Evolutionary conservation across 345 rosid genomes (phyloP), one percentile per base, ranked within the genome.

Genomic region (Eucalyptus fibrosa): DNA sequence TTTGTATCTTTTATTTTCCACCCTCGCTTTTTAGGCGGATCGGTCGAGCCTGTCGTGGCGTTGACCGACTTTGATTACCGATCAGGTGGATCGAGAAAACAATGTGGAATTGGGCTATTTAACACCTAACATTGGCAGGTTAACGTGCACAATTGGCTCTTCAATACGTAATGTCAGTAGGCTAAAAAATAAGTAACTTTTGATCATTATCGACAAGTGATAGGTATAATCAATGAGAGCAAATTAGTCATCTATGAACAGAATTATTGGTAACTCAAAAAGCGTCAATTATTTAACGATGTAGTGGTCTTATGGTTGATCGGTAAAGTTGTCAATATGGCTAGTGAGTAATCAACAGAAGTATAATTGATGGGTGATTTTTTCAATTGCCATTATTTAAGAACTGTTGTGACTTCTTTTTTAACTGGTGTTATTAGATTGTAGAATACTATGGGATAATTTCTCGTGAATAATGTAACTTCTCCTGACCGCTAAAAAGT

Each of bases 251-350:
- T 62, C 1, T 12, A 28, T 62, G 34, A 7, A 62, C 1, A 62
- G 3, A 30, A 62, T 62, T 30, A 62, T 12, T 0, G 32, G 1
- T 62, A 28, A 28, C 4, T 62, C 69, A 7, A 56, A 56, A 56
- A 5, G 30, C 11, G 3, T 56, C 3, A 0, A 56, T 24, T 9
- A 24, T 56, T 24, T 26, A 0, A 10, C 0, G 21, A 56, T 56
- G 7, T 56, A 26, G 13, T 24, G 7, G 4, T 23, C 14, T 23
- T 11, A 5, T 0, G 0, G 0, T 56, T 56, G 62, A 56, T 56
- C 2, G 3, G 30, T 30, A 56, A 24, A 28, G 69, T 62, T 0
- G 0, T 3, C 2, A 1, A 12, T 62, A 28, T 62, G 0, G 34
- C 4, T 30, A 28, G 5, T 5, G 17, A 62, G 8, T 30, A 28